Percentiles rank a stretch among this genome's conserved stretches.
Conservation (phyloP, 1,139 yeast genomes). For the Diutina scorzettiae region DNA sequence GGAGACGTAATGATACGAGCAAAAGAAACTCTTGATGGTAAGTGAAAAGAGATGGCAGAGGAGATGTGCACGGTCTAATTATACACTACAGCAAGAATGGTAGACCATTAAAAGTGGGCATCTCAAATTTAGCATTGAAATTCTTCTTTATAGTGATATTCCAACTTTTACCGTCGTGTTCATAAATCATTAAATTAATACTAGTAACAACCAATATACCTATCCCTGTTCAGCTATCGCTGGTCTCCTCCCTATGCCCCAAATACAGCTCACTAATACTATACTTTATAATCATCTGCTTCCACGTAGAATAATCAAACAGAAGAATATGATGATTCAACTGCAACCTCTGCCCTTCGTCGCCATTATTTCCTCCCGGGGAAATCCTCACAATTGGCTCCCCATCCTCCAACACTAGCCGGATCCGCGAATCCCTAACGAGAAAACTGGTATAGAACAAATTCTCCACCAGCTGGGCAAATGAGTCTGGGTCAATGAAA, state of each 20-base stretch:
- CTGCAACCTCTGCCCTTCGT: slow-evolving; percentile 13
- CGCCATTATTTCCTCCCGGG: slow-evolving; percentile 3
- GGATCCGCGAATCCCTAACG: slow-evolving; percentile 58
- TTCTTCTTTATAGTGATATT: too few relatives aligned
- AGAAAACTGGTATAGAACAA: slow-evolving; percentile 73
- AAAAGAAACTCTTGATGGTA: too few relatives aligned
- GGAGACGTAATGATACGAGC: too few relatives aligned
- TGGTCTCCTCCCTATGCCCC: slow-evolving; percentile 26
- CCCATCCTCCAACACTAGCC: slow-evolving; percentile 38
- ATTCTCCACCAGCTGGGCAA: slow-evolving; percentile 72
- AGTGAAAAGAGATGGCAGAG: too few relatives aligned
- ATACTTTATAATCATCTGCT: slow-evolving; percentile 33
- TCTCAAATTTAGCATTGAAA: too few relatives aligned
- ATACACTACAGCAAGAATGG: too few relatives aligned
- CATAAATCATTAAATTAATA: too few relatives aligned
- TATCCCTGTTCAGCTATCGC: too few relatives aligned
- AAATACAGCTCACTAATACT: slow-evolving; percentile 43
- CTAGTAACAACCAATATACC: too few relatives aligned
- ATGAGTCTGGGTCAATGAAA: slow-evolving; percentile 64
- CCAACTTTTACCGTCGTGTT: too few relatives aligned
- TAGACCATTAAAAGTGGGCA: too few relatives aligned
- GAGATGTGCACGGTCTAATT: too few relatives aligned
- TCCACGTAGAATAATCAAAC: slow-evolving; percentile 58
- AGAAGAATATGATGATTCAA: slow-evolving; percentile 54
- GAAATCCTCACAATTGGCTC: slow-evolving; percentile 18